phyloP scores from a whole-genome alignment of 257 asterid species.

The Solanum phureja region DNA sequence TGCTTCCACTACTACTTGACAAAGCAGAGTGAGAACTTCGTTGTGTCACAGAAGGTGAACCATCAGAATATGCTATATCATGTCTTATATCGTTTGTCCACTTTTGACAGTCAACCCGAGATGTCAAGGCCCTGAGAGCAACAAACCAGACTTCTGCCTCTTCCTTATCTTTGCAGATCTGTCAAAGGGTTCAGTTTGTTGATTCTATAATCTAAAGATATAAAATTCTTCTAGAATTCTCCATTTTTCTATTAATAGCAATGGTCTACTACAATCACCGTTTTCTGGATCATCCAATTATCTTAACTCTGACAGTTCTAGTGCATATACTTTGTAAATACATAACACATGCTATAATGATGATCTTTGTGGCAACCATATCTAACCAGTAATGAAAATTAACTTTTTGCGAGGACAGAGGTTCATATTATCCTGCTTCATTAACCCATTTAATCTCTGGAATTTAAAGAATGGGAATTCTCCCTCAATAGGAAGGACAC shows the following conservation, averaged over 20 bases:
- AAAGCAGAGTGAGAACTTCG: slow-evolving; percentile 23
- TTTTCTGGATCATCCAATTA: neutral
- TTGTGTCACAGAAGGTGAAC: slow-evolving; percentile 34
- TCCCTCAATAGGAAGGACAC: neutral
- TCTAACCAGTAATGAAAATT: neutral
- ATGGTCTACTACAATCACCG: neutral
- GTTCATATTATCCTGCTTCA: neutral
- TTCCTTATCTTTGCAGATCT: slow-evolving; percentile 78
- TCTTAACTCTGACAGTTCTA: neutral
- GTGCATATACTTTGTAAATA: neutral
- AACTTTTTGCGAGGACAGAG: neutral
- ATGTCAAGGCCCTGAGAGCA: slow-evolving; percentile 46
- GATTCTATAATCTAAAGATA: neutral
- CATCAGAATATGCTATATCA: slow-evolving; percentile 29
- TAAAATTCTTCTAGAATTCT: neutral
- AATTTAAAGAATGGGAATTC: neutral
- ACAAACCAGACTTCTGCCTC: slow-evolving; percentile 73
- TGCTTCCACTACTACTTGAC: slow-evolving; percentile 34
- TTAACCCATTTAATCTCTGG: neutral
- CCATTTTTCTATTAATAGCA: neutral
- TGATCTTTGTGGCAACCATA: neutral
- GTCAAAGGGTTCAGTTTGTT: slow-evolving; percentile 11
- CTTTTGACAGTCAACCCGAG: slow-evolving; percentile 30
- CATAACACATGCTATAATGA: neutral
- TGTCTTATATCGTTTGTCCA: slow-evolving; percentile 33